Evolutionary conservation across 495 filamentous ascomycete species (phyloP), one percentile per base, ranked within the genome.

Genomic region (Baudoinia panamericana): DNA sequence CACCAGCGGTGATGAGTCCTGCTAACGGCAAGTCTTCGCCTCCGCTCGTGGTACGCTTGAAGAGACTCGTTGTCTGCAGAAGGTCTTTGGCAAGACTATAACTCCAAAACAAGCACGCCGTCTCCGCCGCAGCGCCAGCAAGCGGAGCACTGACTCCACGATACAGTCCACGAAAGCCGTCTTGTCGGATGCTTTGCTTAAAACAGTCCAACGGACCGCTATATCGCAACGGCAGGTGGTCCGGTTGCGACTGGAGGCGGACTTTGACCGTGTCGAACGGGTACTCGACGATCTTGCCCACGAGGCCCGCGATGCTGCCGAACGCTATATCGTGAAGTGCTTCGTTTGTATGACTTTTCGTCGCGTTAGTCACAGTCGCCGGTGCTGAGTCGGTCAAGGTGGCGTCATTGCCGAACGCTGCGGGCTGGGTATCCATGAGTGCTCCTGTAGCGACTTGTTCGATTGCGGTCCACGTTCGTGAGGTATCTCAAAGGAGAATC

Each of bases 241-340:
- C 79, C 6, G 85, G 84, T 58, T 95, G 90, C 3, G 79, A 78
- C 56, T 84, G 80, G 4, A 84, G 63, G 18, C 76, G 71, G 30
- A 82, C 90, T 67, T 99, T 99, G 51, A 99, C 79, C 0, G 92
- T 99, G 65, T 99, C 92, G 60, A 96, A 96, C 22, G 92, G 92
- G 57, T 92, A 99, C 55, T 99, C 92, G 53, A 99, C 84, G 47
- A 83, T 74, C 66, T 99, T 99, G 45, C 90, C 92, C 17, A 82
- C 80, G 41, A 90, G 78, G 43, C 92, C 92, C 28, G 87, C 87
- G 18, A 75, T 59, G 19, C 54, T 56, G 20, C 61, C 61, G 43
- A 58, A 64, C 10, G 50, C 43, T 24, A 64, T 54, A 30, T 62
- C 58, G 42, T 60, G 55, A 16, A 62, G n/a, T 9, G 58, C 60